A percentile compares a stretch with the other conserved stretches of the same genome.
phyloP scores from a whole-genome alignment of 176 grass and related monocot genomes.

The Puccinellia tenuiflora region DNA sequence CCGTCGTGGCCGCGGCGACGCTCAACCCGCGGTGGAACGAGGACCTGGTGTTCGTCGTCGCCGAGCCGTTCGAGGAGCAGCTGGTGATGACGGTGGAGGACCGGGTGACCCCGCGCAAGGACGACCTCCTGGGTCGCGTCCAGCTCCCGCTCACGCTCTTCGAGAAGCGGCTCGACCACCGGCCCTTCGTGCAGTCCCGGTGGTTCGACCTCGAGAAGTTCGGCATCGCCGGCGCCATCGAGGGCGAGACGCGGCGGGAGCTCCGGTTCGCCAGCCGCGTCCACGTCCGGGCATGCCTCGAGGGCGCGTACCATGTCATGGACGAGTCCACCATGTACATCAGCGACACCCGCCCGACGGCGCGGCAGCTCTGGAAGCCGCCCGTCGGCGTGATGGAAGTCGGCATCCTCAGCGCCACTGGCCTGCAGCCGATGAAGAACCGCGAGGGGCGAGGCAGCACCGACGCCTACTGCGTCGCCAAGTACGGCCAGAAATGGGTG shows the following conservation, averaged over 20 bases:
- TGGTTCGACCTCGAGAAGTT: slow-evolving; percentile 93
- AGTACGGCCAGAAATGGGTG: slow-evolving; percentile 95
- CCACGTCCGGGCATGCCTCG: slow-evolving; percentile 65
- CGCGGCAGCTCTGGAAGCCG: slow-evolving; percentile 74
- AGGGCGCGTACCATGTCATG: slow-evolving; percentile 94
- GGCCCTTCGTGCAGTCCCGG: slow-evolving; percentile 57
- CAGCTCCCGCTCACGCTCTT: slow-evolving; percentile 54
- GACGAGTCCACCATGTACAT: slow-evolving; percentile 95
- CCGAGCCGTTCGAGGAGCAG: slow-evolving; percentile 96
- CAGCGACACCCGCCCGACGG: slow-evolving; percentile 77
- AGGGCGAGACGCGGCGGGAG: slow-evolving; percentile 82
- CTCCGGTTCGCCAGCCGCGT: slow-evolving; percentile 77
- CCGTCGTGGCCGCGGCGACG: slow-evolving; percentile 18
- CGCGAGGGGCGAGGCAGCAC: slow-evolving; percentile 58
- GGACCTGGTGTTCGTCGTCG: slow-evolving; percentile 85
- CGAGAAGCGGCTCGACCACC: slow-evolving; percentile 79
- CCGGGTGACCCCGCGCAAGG: slow-evolving; percentile 48
- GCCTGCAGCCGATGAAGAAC: slow-evolving; percentile 70
- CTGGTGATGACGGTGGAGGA: slow-evolving; percentile 73
- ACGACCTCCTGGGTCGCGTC: slow-evolving; percentile 73
- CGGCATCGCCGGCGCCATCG: slow-evolving; percentile 47
- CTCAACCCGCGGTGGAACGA: slow-evolving; percentile 86
- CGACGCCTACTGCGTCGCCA: slow-evolving; percentile 84
- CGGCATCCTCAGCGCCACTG: slow-evolving; percentile 64
- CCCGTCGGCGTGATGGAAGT: slow-evolving; percentile 74